A percentile compares a stretch with the other conserved stretches of the same genome.
Evolutionary conservation across 139 green algal genomes (phyloP).

Genomic region (Micractinium conductrix): DNA sequence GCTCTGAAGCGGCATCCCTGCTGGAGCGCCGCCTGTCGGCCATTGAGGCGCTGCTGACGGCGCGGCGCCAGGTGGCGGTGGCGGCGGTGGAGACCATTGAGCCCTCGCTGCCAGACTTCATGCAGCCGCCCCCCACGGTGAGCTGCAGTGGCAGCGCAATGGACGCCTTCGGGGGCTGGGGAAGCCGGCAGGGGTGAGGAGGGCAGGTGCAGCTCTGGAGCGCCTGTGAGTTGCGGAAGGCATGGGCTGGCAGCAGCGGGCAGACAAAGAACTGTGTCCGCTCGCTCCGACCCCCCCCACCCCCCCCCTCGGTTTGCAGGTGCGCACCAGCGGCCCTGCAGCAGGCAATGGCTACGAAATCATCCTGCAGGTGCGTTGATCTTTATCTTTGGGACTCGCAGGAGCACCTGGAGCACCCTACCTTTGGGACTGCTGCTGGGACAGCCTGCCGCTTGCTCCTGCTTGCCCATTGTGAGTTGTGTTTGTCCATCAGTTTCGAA

Average conservation of each 20-base stretch:
- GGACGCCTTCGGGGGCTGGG: no score
- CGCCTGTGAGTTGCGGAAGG: no score
- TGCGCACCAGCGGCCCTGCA: constrained; percentile 47
- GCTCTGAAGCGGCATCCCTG: constrained; percentile 78
- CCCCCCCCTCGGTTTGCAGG: neutral
- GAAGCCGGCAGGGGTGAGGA: neutral
- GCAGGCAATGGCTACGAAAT: constrained; percentile 91
- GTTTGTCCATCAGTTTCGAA: no score
- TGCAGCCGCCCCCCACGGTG: constrained; percentile 37
- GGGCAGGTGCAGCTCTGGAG: neutral
- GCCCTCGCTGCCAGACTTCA: constrained; percentile 35
- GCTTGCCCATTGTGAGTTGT: no score
- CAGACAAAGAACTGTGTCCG: neutral
- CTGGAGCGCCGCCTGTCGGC: constrained; percentile 91
- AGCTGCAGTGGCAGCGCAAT: neutral
- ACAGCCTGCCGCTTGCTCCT: no score
- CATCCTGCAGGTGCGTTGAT: constrained; percentile 88
- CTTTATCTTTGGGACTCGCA: no score
- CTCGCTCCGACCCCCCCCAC: neutral
- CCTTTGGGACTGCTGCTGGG: no score
- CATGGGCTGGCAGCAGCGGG: no score
- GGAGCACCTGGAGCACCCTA: neutral
- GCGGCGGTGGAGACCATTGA: constrained; percentile 51
- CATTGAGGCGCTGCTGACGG: constrained; percentile 88
- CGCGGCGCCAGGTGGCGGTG: constrained; percentile 63